phyloP scores from a whole-genome alignment of 2,329 filamentous ascomycete genomes.

The Elsinoe batatas region DNA sequence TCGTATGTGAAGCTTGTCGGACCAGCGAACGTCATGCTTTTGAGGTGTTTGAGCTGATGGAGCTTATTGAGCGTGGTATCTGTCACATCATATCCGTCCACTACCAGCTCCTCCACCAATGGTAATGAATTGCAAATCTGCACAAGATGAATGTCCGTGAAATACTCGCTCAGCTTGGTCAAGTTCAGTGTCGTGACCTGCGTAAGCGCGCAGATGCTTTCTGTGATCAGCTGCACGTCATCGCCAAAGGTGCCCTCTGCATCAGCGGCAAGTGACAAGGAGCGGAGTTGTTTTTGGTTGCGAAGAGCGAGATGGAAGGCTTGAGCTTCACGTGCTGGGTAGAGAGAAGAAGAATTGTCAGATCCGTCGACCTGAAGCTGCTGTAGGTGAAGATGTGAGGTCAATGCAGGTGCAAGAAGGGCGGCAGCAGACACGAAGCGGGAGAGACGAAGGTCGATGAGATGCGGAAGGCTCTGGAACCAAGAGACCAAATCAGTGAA shows the following conservation, averaged over 20 bases:
- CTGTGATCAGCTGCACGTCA: slow-evolving; percentile 40
- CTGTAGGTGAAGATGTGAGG: slow-evolving; percentile 38
- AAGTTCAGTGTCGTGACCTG: slow-evolving; percentile 46
- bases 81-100: slow-evolving; percentile 46
- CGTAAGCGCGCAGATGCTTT: slow-evolving; percentile 42
- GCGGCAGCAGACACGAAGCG: slow-evolving; percentile 43
- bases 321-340: slow-evolving; percentile 39
- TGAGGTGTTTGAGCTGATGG: slow-evolving; percentile 40
- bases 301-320: slow-evolving; percentile 45
- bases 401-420: slow-evolving; percentile 42
- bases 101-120: slow-evolving; percentile 46
- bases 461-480: slow-evolving; percentile 43
- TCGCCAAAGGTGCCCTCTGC: slow-evolving; percentile 37
- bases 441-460: slow-evolving; percentile 43
- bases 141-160: slow-evolving; percentile 42
- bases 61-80: slow-evolving; percentile 40
- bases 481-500: slow-evolving; percentile 44
- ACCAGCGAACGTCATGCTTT: slow-evolving; percentile 44
- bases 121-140: slow-evolving; percentile 37
- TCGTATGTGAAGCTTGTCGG: slow-evolving; percentile 45
- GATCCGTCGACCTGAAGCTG: slow-evolving; percentile 37
- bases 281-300: slow-evolving; percentile 40
- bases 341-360: slow-evolving; percentile 22
- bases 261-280: slow-evolving; percentile 39
- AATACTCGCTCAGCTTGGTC: slow-evolving; percentile 41